A percentile compares a stretch with the other conserved stretches of the same genome.
phyloP scores from a whole-genome alignment of 1,284 basidiomycete genomes.

The Ceratobasidium sp. region DNA sequence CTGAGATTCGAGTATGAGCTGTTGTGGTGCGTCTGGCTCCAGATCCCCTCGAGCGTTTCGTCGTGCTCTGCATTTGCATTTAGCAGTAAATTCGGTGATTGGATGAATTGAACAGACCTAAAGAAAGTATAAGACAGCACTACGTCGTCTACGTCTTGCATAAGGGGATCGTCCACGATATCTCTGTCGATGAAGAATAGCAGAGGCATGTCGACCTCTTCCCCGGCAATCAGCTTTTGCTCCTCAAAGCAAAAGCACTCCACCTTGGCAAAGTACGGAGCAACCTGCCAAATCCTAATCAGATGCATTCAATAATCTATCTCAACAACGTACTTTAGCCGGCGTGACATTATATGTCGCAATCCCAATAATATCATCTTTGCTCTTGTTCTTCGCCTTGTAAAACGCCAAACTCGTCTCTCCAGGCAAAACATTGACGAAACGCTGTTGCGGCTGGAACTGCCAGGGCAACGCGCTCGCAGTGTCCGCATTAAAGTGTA shows the following conservation, averaged over 20 bases:
- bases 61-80: slow-evolving; percentile 69
- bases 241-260: slow-evolving; percentile 99
- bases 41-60: slow-evolving; percentile 84
- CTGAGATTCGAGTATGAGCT: slow-evolving; percentile 41
- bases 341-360: slow-evolving; percentile 98
- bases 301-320: slow-evolving; percentile 2
- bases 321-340: slow-evolving; percentile 74
- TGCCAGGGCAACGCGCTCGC: slow-evolving; percentile 93
- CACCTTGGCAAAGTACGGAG: slow-evolving; percentile 99
- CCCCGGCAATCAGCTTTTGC: slow-evolving; percentile 92
- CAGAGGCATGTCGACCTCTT: slow-evolving; percentile 98
- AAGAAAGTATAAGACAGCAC: slow-evolving; percentile 99
- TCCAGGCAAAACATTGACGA: slow-evolving; percentile 91
- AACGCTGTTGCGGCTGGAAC: slow-evolving; percentile 92
- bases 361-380: slow-evolving; percentile 95
- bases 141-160: slow-evolving; percentile 89
- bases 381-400: slow-evolving; percentile 88
- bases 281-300: slow-evolving; percentile 71
- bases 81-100: slow-evolving; percentile 38
- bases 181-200: slow-evolving; percentile 99
- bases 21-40: slow-evolving; percentile 78
- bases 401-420: slow-evolving; percentile 98
- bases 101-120: slow-evolving; percentile 66
- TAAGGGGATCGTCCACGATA: slow-evolving; percentile 90
- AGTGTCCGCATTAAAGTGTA: slow-evolving; percentile 95